Evolutionary conservation across 495 filamentous ascomycete genomes (phyloP), one percentile per base, ranked within the genome.

Genomic region (Aspergillus ellipticus): DNA sequence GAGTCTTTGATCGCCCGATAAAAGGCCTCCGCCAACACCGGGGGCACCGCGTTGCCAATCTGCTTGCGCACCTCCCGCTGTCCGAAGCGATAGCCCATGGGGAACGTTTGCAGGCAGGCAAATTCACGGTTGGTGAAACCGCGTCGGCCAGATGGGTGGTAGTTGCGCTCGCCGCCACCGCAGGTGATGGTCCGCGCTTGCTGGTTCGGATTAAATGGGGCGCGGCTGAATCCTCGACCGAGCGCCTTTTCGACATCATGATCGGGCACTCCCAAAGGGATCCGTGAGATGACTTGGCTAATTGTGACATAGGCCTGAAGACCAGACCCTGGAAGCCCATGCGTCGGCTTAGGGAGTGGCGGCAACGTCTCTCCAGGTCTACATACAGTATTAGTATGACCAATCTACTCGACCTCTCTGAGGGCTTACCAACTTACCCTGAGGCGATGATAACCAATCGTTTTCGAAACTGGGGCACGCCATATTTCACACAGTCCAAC

Each of bases 41-140:
- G 85, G 0, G 91, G 89, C 6, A 95, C 90, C 0, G 91, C 90
- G 66, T 97, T 97, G 0, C 93, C 93, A 57, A 96, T 89, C 64
- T 94, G 89, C 59, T 78, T 86, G 54, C 80, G 83, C 2, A 84
- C 71, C 2, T 64, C 60, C 0, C 42, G 53, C 0, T 52, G 42
- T 0, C 69, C 61, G 57, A 96, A 96, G 2, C 72, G 65, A 69
- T 90, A 87, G 2, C 73, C 68, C 0, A 73, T 11, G 0, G 91
- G 90, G 49, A 96, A 97, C 0, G 83, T 84, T 55, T 94, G 89
- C 2, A 97, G 63, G 10, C 81, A 76, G 0, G 93, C 89, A 31
- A 88, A 80, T 58, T 98, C 94, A 0, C 87, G 80, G 0, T 81
- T 58, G 0, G 88, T 95, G 53, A 88, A 89, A 0, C 75, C 67